phyloP scores from a whole-genome alignment of 768 basidiomycete species.

The Exsudoporus frostii region DNA sequence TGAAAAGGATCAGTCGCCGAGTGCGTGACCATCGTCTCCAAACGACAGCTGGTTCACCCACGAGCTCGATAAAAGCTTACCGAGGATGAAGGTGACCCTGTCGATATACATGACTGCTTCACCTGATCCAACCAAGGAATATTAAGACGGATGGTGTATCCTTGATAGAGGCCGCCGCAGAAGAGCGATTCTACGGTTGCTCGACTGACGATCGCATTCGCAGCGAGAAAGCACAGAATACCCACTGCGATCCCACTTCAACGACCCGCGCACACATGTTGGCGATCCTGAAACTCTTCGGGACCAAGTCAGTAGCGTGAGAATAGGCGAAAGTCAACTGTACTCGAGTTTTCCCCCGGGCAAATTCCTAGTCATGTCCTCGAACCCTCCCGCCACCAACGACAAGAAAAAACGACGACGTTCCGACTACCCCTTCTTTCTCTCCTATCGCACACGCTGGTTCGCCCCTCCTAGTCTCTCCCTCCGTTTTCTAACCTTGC shows the following conservation, averaged over 20 bases:
- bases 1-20: too few relatives aligned
- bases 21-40: neutral
- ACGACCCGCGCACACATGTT: too few relatives aligned
- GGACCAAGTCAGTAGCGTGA: too few relatives aligned
- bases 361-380: neutral
- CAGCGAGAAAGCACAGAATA: too few relatives aligned
- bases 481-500: conserved; percentile 7
- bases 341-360: too few relatives aligned
- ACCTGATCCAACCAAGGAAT: neutral
- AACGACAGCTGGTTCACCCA: neutral
- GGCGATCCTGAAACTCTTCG: too few relatives aligned
- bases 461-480: conserved; percentile 23
- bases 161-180: too few relatives aligned
- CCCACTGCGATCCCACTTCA: too few relatives aligned
- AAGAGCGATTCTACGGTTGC: neutral
- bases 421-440: conserved; percentile 56
- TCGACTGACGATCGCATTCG: neutral
- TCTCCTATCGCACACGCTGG: conserved; percentile 71
- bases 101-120: neutral
- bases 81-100: neutral
- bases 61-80: neutral
- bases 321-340: too few relatives aligned
- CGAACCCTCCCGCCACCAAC: neutral
- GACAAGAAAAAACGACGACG: conserved; percentile 41
- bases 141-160: neutral